Conservation (phyloP, 768 basidiomycete species). For the Phylloporus sp. region DNA sequence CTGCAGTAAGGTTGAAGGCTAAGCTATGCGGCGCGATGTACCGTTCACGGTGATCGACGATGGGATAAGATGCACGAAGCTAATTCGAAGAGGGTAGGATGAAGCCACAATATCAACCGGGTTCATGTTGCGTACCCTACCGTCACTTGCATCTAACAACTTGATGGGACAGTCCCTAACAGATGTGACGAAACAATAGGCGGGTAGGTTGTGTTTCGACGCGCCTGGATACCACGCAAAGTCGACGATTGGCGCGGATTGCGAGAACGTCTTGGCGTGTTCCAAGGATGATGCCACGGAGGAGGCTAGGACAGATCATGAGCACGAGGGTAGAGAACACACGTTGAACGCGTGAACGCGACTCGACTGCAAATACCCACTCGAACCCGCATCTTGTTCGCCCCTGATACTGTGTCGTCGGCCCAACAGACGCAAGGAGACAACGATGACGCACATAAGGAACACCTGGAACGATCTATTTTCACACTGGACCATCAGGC, state of each 20-base stretch:
- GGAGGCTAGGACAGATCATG: background rate
- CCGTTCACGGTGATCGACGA: constrained; percentile 92
- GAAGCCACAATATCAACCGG: no score
- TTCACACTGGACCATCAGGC: constrained; percentile 66
- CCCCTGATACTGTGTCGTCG: background rate
- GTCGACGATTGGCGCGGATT: constrained; percentile 73
- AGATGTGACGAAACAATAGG: constrained; percentile 81
- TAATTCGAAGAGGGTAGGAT: constrained; percentile 34
- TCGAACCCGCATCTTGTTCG: background rate
- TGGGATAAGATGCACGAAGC: constrained; percentile 88
- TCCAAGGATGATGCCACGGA: background rate
- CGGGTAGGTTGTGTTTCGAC: constrained; percentile 47
- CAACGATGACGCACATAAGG: constrained; percentile 34
- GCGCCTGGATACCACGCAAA: constrained; percentile 86
- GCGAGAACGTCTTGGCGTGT: constrained; percentile 35
- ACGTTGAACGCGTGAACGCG: background rate
- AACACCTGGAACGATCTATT: constrained; percentile 60
- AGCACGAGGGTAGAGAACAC: background rate
- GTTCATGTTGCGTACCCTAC: constrained; percentile 50
- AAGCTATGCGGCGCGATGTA: constrained; percentile 84
- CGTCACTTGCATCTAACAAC: constrained; percentile 74
- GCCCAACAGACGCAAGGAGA: background rate
- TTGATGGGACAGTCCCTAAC: constrained; percentile 84
- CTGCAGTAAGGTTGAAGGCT: constrained; percentile 65
- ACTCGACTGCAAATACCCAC: background rate